Base-by-base conservation (phyloP, 805 yeast species). In the Candida endomychidarum region DNA sequence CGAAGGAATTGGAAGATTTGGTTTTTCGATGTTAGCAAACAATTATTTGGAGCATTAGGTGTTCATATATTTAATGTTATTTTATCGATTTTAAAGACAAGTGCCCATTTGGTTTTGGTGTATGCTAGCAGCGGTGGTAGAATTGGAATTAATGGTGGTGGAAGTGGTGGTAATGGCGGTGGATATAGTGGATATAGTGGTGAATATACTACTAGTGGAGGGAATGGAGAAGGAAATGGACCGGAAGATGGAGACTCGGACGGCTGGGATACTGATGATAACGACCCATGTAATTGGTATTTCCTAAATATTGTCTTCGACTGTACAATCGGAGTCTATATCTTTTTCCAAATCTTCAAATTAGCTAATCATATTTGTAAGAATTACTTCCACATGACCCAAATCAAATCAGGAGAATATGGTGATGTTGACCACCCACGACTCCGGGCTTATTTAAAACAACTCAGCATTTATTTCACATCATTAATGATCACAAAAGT, bases 251-350 rank as follows among this genome's bases (percentile, higher is more conserved):
- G 60, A 25, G 65, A 57, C n/a, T 65, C 57, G 3, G 74, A 67
- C 20, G 41, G 42, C 5, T 25, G 40, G 34, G 37, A 30, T 3
- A 38, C 30, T 18, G 29, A 17, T 25, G 77, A 23, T n/a, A 49
- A 49, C 19, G 48, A 51, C 32, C 95, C 96, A 6, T 93, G 98
- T 61, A 91, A 87, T 51, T 93, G 96, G 93, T 91, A 93, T 65
- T 91, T 91, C 56, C 67, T 93, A 40, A 91, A 86, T 53, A 75
- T 91, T 26, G 72, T 91, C 20, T 77, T 91, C 56, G 99, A 91
- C 60, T 90, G 98, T 29, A 91, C 99, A 0, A 74, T 90, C 5
- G 99, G 99, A 0, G 91, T 91, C 2, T 95, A 95, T 5, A 76
- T 91, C 2, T 69, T 90, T 20, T 74, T 74, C 43, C 45, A 69